Conservation (phyloP, 129 eudicot species). For the Artemisia tridentata region DNA sequence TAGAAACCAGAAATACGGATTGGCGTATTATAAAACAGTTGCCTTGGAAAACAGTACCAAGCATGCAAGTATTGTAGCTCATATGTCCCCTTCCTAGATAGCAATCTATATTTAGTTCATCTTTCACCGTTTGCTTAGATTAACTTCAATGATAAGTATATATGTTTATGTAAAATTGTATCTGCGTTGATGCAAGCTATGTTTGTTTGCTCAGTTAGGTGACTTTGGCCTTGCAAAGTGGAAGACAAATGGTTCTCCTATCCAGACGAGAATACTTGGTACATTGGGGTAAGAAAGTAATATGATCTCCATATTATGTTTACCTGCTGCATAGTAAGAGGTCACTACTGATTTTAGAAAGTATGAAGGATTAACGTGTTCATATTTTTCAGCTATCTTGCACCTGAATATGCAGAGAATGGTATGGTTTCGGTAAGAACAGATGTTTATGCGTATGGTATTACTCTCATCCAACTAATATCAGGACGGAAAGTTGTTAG, state of each 20-base stretch:
- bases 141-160: neutral
- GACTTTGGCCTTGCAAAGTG: slow-evolving; percentile 92
- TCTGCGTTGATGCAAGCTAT: slow-evolving; percentile 15
- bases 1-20: too few relatives aligned
- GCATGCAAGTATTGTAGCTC: too few relatives aligned
- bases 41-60: too few relatives aligned
- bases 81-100: too few relatives aligned
- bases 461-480: slow-evolving; percentile 68
- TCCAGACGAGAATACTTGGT: slow-evolving; percentile 72
- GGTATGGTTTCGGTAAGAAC: slow-evolving; percentile 74
- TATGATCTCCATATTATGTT: neutral
- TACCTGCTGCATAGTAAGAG: neutral
- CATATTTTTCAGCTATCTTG: slow-evolving; percentile 55
- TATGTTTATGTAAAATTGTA: neutral
- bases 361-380: slow-evolving; percentile 4
- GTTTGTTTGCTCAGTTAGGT: slow-evolving; percentile 45
- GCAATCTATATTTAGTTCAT: neutral
- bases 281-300: slow-evolving; percentile 61
- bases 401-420: slow-evolving; percentile 81
- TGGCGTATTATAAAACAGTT: too few relatives aligned
- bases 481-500: slow-evolving; percentile 61
- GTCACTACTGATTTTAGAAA: neutral
- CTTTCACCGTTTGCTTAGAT: neutral
- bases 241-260: slow-evolving; percentile 52
- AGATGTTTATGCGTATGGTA: slow-evolving; percentile 72